Percentiles rank a stretch among this genome's conserved stretches.
Conservation (phyloP, 108 stramenopile genomes). For the Schizochytrium sp. region DNA sequence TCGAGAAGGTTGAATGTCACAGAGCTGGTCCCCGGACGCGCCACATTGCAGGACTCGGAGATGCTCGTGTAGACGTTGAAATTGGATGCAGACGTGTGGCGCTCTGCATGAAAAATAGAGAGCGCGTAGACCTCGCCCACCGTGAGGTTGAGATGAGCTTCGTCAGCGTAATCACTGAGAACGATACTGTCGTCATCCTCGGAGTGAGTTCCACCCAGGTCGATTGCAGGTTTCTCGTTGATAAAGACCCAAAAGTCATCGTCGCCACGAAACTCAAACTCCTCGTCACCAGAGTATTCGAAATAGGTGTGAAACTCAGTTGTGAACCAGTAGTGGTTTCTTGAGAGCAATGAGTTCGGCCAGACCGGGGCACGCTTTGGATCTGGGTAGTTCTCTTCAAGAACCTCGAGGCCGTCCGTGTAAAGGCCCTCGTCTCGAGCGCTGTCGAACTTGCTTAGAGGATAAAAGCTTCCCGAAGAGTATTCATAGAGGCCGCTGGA, state of each 20-base stretch:
- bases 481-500: neutral
- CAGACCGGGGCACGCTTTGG: neutral
- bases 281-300: neutral
- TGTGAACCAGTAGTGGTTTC: neutral
- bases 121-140: neutral
- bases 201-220: neutral
- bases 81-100: neutral
- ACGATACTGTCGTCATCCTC: neutral
- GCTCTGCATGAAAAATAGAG: neutral
- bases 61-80: neutral
- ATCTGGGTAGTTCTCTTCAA: neutral
- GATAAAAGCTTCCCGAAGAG: neutral
- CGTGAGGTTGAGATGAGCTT: neutral
- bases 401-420: neutral
- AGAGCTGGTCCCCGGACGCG: neutral
- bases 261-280: neutral
- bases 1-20: neutral
- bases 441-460: neutral
- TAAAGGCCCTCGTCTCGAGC: neutral
- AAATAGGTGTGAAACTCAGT: neutral
- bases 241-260: neutral
- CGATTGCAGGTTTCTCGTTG: neutral
- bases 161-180: neutral
- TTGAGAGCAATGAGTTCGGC: neutral
- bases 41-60: neutral